Evolutionary conservation across 1,284 basidiomycete genomes (phyloP).

Genomic region (Sanghuangporus sanghuang): DNA sequence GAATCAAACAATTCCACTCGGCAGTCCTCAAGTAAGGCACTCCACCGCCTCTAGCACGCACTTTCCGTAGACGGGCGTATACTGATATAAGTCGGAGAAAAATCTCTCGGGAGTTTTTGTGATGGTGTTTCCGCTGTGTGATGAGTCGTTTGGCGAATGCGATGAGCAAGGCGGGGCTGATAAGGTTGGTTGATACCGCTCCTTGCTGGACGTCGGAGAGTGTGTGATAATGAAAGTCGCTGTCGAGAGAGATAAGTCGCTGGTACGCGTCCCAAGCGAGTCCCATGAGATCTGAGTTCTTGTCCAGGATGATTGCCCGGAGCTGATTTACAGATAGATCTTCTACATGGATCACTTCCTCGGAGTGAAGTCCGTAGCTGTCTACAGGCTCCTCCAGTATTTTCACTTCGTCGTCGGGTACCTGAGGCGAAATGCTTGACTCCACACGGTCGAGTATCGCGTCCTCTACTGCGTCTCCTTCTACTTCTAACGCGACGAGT

Average conservation of each 20-base stretch:
- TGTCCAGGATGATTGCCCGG: not conserved
- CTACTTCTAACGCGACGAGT: too few species aligned
- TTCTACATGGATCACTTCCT: not conserved
- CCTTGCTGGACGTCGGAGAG: not conserved
- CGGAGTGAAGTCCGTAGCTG: not conserved
- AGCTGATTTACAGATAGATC: not conserved
- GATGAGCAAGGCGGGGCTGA: constrained; percentile 25
- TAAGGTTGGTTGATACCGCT: not conserved
- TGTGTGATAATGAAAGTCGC: constrained; percentile 19
- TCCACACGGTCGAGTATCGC: too few species aligned
- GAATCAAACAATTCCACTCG: constrained; percentile 73
- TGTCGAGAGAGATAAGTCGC: constrained; percentile 33
- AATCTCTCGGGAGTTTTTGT: constrained; percentile 43
- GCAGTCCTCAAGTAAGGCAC: constrained; percentile 37
- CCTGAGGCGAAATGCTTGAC: not conserved
- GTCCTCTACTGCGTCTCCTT: too few species aligned
- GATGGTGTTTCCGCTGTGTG: constrained; percentile 34
- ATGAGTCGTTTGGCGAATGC: constrained; percentile 46
- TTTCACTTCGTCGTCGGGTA: not conserved
- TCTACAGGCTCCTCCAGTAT: not conserved
- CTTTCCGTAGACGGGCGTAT: constrained; percentile 46
- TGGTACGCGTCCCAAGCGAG: constrained; percentile 61
- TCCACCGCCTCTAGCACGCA: constrained; percentile 32
- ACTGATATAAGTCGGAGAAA: constrained; percentile 63
- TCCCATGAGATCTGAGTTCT: constrained; percentile 9